phyloP scores from a whole-genome alignment of 257 asterid genomes.

The Jaltomata sinuosa region DNA sequence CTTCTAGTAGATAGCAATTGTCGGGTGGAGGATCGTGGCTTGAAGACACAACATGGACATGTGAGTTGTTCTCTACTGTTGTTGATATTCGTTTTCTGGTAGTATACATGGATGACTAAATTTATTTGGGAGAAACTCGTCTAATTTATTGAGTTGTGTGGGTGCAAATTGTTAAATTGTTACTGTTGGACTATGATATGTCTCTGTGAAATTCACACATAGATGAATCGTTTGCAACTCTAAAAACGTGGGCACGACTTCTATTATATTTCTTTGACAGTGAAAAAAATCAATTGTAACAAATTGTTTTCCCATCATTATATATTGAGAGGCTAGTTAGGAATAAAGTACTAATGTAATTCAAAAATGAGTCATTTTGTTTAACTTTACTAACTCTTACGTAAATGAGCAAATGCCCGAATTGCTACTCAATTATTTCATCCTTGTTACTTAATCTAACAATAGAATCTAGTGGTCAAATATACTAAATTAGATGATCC shows the following conservation, averaged over 20 bases:
- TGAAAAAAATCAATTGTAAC: not conserved
- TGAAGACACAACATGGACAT: slow-evolving; percentile 91
- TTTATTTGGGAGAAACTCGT: not conserved
- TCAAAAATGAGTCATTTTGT: not conserved
- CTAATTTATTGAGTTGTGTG: not conserved
- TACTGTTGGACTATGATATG: not conserved
- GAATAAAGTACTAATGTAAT: not conserved
- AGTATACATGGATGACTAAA: not conserved
- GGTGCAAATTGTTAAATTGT: not conserved
- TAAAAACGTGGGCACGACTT: not conserved
- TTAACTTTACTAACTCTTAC: not conserved
- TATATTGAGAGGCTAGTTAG: not conserved
- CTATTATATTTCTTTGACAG: not conserved
- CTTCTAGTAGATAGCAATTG: slow-evolving; percentile 80
- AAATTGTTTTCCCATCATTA: not conserved
- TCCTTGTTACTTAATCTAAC: not conserved
- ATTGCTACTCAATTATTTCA: not conserved
- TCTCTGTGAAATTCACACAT: not conserved
- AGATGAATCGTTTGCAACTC: not conserved
- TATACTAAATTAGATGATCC: not conserved
- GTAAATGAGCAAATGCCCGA: not conserved
- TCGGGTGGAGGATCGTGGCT: slow-evolving; percentile 85
- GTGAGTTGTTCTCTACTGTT: slow-evolving; percentile 32
- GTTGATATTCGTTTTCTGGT: not conserved
- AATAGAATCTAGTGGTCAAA: no score